Percentiles rank a stretch among this genome's conserved stretches.
Evolutionary conservation across 371 early-diverging fungal genomes (phyloP).

Genomic region (Blakeslea trispora): DNA sequence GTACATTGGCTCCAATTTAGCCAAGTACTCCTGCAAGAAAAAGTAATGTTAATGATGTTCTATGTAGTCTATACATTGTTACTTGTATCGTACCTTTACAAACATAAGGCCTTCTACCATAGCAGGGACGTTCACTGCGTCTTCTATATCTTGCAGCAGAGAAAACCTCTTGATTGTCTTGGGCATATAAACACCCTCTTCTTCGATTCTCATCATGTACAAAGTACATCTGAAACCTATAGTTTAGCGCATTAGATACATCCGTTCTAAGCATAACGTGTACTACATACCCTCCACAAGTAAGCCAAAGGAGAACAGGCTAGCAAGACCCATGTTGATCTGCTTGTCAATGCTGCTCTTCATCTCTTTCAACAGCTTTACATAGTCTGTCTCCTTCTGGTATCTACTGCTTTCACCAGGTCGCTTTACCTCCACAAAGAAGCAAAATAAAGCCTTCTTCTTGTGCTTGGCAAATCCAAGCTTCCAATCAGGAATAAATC

Average conservation of each 20-base stretch:
- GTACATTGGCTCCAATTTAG: neutral
- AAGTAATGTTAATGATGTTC: constrained; percentile 1
- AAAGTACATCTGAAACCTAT: constrained; percentile 2
- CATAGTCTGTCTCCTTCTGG: constrained; percentile 7
- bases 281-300: constrained; percentile 2
- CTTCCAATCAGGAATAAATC: neutral
- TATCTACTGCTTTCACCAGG: neutral
- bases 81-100: constrained; percentile 4
- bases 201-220: constrained; percentile 6
- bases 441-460: neutral
- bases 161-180: constrained; percentile 3
- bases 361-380: constrained; percentile 6
- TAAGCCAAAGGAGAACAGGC: constrained; percentile 5
- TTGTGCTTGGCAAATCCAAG: neutral
- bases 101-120: constrained; percentile 1
- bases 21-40: constrained; percentile 1
- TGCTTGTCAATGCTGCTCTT: neutral
- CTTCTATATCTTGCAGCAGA: neutral
- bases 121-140: constrained; percentile 5
- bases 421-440: constrained; percentile 11
- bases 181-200: constrained; percentile 6
- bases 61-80: neutral
- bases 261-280: neutral
- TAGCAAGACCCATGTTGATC: neutral
- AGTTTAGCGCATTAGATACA: neutral